phyloP scores from a whole-genome alignment of 345 rosid genomes.

The Streptanthus diversifolius region DNA sequence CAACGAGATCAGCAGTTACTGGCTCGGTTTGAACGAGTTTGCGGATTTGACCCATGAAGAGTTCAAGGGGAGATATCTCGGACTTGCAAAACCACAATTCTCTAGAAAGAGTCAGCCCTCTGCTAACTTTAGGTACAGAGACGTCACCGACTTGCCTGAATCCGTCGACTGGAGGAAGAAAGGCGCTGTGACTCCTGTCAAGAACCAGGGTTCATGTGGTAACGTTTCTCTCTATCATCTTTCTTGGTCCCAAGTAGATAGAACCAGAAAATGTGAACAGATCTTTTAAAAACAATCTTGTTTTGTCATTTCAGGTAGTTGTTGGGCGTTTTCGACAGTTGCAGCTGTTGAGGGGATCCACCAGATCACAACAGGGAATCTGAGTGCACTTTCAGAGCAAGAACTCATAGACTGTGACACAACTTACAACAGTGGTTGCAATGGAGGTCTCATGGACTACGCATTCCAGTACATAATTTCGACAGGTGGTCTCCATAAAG shows the following conservation, averaged over 20 bases:
- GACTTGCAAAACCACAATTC: constrained; percentile 37
- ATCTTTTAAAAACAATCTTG: background rate
- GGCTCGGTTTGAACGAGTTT: constrained; percentile 77
- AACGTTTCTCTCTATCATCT: constrained; percentile 20
- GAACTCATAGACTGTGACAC: constrained; percentile 86
- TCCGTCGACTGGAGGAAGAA: constrained; percentile 84
- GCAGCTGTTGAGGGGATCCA: constrained; percentile 87
- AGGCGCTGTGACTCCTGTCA: constrained; percentile 70
- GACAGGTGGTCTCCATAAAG: constrained; percentile 71
- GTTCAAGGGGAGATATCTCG: constrained; percentile 63
- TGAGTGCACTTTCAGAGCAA: constrained; percentile 71
- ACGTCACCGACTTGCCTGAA: constrained; percentile 45
- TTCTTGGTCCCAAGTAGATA: background rate
- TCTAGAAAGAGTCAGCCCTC: constrained; percentile 31
- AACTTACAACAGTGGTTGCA: constrained; percentile 63
- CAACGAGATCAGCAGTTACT: constrained; percentile 55
- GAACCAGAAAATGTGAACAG: constrained; percentile 16
- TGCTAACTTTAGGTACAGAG: constrained; percentile 43
- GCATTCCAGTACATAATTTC: constrained; percentile 67
- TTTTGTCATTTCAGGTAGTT: constrained; percentile 54
- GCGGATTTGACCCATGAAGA: constrained; percentile 77
- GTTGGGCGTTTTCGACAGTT: constrained; percentile 93
- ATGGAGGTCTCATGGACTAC: constrained; percentile 90
- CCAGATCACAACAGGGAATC: constrained; percentile 70
- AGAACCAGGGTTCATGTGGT: constrained; percentile 87